A percentile compares a stretch with the other conserved stretches of the same genome.
Evolutionary conservation across 75 land plant genomes (phyloP).

Genomic region (Larix kaempferi): DNA sequence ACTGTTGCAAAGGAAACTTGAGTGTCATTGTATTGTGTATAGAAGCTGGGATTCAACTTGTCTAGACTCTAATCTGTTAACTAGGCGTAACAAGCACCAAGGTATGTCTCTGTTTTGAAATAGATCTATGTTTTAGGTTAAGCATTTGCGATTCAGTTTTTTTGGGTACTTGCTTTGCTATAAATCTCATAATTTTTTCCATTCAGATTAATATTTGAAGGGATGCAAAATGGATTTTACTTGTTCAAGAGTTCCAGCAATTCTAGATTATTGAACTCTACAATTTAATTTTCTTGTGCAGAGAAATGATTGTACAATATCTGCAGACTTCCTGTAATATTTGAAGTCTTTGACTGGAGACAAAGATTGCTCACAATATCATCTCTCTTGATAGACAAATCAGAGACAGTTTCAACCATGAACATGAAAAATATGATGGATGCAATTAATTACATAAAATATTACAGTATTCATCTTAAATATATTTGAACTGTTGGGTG

Average conservation of each 20-base stretch:
- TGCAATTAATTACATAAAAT: not conserved
- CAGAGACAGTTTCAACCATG: not conserved
- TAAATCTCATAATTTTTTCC: not conserved
- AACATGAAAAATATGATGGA: not conserved
- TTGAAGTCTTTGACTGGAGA: not conserved
- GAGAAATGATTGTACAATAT: not conserved
- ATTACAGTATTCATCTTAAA: not conserved
- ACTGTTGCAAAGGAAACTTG: constrained; percentile 11
- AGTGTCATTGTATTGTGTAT: not conserved
- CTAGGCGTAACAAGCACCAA: no score
- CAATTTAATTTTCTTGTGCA: not conserved
- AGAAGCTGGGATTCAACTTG: not conserved
- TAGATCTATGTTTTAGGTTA: not conserved
- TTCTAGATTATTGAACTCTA: not conserved
- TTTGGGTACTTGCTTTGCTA: not conserved
- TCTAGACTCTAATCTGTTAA: not conserved
- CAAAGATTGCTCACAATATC: not conserved
- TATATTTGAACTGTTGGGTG: not conserved
- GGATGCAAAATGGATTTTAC: not conserved
- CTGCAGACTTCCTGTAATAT: not conserved
- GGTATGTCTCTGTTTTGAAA: not conserved
- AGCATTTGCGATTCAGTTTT: not conserved
- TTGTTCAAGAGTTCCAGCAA: not conserved
- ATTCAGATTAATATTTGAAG: not conserved
- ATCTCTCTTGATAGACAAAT: not conserved